phyloP scores from a whole-genome alignment of 1,284 basidiomycete genomes.

The Volvariella surrecta region DNA sequence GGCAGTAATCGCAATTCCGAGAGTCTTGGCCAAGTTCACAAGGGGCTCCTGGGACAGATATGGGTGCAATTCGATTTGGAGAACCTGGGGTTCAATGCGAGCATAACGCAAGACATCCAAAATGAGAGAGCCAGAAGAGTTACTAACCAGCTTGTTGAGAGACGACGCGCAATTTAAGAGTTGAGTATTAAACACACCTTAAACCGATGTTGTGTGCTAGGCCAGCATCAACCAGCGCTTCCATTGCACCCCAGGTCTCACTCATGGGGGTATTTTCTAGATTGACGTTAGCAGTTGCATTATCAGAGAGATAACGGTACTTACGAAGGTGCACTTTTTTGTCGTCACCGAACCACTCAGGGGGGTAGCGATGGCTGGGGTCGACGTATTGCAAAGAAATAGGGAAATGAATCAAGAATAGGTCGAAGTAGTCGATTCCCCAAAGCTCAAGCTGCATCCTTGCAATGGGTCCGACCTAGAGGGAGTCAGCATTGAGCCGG shows the following conservation, averaged over 20 bases:
- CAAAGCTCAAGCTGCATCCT: constrained; percentile 64
- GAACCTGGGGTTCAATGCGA: constrained; percentile 58
- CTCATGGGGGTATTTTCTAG: constrained; percentile 58
- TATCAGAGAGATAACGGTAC: constrained; percentile 13
- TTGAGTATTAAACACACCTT: constrained; percentile 25
- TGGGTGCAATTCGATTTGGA: constrained; percentile 76
- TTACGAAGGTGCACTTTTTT: constrained; percentile 49
- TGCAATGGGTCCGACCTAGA: constrained; percentile 41
- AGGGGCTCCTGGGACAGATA: constrained; percentile 65
- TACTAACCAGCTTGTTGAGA: constrained; percentile 29
- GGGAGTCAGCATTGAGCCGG: not conserved
- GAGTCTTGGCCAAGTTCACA: constrained; percentile 46
- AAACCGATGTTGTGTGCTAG: constrained; percentile 71
- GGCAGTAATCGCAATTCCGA: constrained; percentile 64
- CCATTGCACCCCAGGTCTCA: constrained; percentile 73
- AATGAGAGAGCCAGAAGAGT: constrained; percentile 55
- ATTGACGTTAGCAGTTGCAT: not conserved
- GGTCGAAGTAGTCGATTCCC: constrained; percentile 76
- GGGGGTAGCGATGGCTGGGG: constrained; percentile 66
- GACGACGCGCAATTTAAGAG: not conserved
- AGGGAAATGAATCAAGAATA: constrained; percentile 77
- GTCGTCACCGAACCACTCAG: constrained; percentile 69
- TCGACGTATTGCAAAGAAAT: constrained; percentile 71
- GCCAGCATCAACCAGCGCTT: constrained; percentile 63
- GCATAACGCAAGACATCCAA: constrained; percentile 66